phyloP scores from a whole-genome alignment of 1,284 basidiomycete species.

The Ganoderma sp. region DNA sequence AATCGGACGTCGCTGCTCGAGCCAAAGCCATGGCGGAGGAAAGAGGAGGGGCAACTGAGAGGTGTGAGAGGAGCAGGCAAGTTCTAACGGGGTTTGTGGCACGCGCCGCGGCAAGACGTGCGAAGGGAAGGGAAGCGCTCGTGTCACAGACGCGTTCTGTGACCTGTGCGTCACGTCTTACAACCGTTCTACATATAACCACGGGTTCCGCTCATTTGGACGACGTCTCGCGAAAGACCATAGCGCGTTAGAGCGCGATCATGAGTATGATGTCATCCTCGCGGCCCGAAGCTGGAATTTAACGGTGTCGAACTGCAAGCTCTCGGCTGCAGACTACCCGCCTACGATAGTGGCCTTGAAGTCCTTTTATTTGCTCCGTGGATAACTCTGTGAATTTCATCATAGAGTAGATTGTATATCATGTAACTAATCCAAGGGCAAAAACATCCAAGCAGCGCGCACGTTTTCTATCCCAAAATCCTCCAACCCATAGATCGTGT shows the following conservation, averaged over 20 bases:
- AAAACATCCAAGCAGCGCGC: background rate
- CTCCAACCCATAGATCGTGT: background rate
- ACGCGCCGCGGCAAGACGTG: background rate
- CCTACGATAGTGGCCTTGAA: no score
- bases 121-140: background rate
- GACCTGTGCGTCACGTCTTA: background rate
- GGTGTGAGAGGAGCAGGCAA: background rate
- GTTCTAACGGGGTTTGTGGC: background rate
- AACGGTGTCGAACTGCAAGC: no score
- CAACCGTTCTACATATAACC: background rate
- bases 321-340: no score
- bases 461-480: background rate
- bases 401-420: background rate
- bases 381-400: background rate
- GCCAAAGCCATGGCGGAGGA: slow-evolving; percentile 52
- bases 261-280: no score
- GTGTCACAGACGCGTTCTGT: no score
- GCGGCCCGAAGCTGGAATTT: no score
- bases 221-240: background rate
- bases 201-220: background rate
- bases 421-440: background rate
- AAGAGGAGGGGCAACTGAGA: background rate
- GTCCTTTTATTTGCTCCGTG: no score
- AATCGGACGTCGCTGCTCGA: slow-evolving; percentile 60
- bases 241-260: background rate